These are phyloP conservation scores for Sextonia rubra DNA, from an alignment of 164 flowering plant species.

Conservation along the genomic window DNA sequence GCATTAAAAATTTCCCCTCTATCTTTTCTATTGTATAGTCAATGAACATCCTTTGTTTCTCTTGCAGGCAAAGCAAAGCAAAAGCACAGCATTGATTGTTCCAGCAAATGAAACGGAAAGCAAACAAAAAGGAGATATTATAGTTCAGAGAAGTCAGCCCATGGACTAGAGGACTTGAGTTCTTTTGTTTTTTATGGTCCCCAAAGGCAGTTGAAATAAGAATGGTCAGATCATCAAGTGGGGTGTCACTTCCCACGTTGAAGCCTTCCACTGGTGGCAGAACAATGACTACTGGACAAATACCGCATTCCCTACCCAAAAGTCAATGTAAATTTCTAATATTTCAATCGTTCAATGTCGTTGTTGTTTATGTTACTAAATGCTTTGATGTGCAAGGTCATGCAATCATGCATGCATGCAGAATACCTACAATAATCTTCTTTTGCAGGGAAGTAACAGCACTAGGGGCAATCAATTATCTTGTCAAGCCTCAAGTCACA, in stretches of 20 bases:
- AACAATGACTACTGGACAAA: neutral
- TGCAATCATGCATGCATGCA: too few relatives aligned
- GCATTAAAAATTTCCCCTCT: neutral
- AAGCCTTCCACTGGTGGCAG: neutral
- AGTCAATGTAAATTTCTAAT: neutral
- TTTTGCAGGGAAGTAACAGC: too few relatives aligned
- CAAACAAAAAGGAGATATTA: neutral
- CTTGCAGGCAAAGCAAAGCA: constrained; percentile 58
- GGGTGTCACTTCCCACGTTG: neutral
- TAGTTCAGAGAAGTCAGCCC: neutral
- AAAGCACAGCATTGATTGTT: constrained; percentile 40
- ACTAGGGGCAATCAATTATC: too few relatives aligned
- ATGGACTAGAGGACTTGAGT: neutral
- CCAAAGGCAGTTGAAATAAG: neutral
- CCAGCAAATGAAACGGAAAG: constrained; percentile 19
- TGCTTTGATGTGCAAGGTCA: too few relatives aligned
- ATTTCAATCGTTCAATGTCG: neutral
- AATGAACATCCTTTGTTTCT: neutral
- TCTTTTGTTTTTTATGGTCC: neutral
- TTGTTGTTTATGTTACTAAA: too few relatives aligned
- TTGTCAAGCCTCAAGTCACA: too few relatives aligned
- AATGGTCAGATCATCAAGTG: neutral
- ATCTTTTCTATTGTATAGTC: neutral
- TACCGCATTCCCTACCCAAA: neutral
- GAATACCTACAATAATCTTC: too few relatives aligned